These are phyloP conservation scores for Naganishia onofrii DNA, from an alignment of 768 basidiomycete genomes.

Conservation along the genomic window DNA sequence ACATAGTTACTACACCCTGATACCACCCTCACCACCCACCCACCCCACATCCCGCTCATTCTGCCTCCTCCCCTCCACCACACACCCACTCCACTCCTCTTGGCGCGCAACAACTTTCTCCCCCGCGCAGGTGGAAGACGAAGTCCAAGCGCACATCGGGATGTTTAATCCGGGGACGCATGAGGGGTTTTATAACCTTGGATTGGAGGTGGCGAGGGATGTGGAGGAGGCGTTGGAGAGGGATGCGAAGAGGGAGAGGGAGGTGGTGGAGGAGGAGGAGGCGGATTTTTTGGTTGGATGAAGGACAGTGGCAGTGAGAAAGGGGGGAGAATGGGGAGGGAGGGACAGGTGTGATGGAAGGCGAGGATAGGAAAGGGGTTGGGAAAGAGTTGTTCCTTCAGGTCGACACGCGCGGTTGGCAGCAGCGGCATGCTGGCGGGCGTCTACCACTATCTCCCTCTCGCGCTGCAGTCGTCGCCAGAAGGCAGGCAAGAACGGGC, in stretches of 20 bases:
- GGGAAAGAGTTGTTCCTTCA: too few relatives aligned
- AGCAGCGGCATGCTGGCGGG: too few relatives aligned
- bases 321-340: too few relatives aligned
- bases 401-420: too few relatives aligned
- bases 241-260: constrained; percentile 29
- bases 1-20: constrained; percentile 74
- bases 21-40: constrained; percentile 68
- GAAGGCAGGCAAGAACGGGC: too few relatives aligned
- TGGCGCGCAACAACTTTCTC: constrained; percentile 69
- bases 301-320: too few relatives aligned
- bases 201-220: constrained; percentile 62
- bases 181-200: constrained; percentile 86
- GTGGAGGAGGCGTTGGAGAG: constrained; percentile 46
- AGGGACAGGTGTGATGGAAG: too few relatives aligned
- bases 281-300: neutral
- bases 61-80: constrained; percentile 64
- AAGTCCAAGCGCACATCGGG: constrained; percentile 78
- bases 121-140: constrained; percentile 61
- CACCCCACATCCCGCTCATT: constrained; percentile 68
- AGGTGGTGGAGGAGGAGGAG: neutral
- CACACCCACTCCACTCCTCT: constrained; percentile 52
- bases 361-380: too few relatives aligned
- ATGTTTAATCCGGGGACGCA: constrained; percentile 82
- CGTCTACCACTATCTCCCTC: too few relatives aligned
- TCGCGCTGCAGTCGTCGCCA: too few relatives aligned